phyloP scores from a whole-genome alignment of 495 filamentous ascomycete genomes.

The Penicillium dipodomyicola region DNA sequence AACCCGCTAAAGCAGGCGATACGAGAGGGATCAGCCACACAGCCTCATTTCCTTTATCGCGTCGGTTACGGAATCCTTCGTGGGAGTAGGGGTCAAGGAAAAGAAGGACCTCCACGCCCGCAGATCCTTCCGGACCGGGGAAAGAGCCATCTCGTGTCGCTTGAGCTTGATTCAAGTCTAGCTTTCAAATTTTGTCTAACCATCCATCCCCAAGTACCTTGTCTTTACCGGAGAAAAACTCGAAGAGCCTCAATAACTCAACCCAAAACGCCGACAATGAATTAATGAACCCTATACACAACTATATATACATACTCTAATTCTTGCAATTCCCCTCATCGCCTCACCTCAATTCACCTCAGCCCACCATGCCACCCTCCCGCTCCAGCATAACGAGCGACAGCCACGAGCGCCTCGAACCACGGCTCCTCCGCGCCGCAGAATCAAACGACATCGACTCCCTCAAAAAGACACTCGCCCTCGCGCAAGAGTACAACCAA shows the following conservation, averaged over 20 bases:
- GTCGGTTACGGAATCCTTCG: not conserved
- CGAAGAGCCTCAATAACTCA: not conserved
- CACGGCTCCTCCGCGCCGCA: slow-evolving; percentile 51
- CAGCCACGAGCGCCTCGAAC: slow-evolving; percentile 50
- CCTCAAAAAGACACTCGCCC: slow-evolving; percentile 37
- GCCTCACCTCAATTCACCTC: not conserved
- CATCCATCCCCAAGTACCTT: not conserved
- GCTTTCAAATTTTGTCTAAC: not conserved
- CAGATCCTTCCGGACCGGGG: slow-evolving; percentile 20
- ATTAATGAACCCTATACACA: slow-evolving; percentile 4
- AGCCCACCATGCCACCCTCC: slow-evolving; percentile 34
- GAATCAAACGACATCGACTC: slow-evolving; percentile 42
- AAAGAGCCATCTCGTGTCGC: slow-evolving; percentile 1
- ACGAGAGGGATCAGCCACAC: slow-evolving; percentile 24
- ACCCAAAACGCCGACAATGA: slow-evolving; percentile 1
- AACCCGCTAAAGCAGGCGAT: slow-evolving; percentile 13
- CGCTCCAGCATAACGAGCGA: slow-evolving; percentile 43
- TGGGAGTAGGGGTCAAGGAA: slow-evolving; percentile 1
- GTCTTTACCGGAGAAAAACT: not conserved
- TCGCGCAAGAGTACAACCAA: slow-evolving; percentile 43
- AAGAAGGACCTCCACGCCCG: slow-evolving; percentile 1
- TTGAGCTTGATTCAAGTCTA: slow-evolving; percentile 6
- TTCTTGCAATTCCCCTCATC: not conserved
- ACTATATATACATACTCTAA: not conserved
- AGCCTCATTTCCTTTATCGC: not conserved